Base-by-base conservation (phyloP, 2,329 filamentous ascomycete genomes). In the Lasiodiplodia citricola region DNA sequence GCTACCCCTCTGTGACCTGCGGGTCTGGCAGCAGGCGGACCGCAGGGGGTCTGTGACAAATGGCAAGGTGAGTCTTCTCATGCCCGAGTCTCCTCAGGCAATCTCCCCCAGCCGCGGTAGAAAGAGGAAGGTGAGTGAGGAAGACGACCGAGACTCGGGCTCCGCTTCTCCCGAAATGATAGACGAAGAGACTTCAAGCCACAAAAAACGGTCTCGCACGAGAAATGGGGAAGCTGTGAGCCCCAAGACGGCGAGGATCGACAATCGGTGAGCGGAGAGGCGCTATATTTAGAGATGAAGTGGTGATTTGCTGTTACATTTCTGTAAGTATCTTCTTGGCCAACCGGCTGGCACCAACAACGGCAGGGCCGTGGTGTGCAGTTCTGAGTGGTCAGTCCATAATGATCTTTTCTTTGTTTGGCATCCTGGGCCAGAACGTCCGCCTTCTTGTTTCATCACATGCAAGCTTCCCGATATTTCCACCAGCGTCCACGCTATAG, bases 1-100 rank as follows among this genome's bases (percentile, higher is more conserved):
- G 71, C 77, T 44, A 57, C 70, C 13, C 69, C 60, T 7, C 10
- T 38, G 23, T 14, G 28, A 38, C 11, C 18, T 67, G 13, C 41
- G 35, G 7, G 35, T 67, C 11, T 67, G 65, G 65, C 51, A 67
- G 65, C 52, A 13, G n/a, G 21, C 55, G 13, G 23, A 37, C n/a
- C 54, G 25, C n/a, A 31, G 11, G n/a, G 54, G 54, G 1, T 25
- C 18, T 18, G n/a, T 58, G 23, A n/a, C 56, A n/a, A 16, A n/a
- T 11, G 23, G n/a, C 54, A 11, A 50, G 8, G 21, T 25, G 13
- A 28, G 35, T 5, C 41, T 64, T 28, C 28, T 18, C 31, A 44
- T 23, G 16, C 16, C 18, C 28, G 52, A 28, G 16, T 35, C 52
- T 18, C 8, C 25, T 47, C 44, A 21, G 44, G 44, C n/a, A 23